phyloP scores from a whole-genome alignment of 306 rosid genomes.

The Vigna hirtella region DNA sequence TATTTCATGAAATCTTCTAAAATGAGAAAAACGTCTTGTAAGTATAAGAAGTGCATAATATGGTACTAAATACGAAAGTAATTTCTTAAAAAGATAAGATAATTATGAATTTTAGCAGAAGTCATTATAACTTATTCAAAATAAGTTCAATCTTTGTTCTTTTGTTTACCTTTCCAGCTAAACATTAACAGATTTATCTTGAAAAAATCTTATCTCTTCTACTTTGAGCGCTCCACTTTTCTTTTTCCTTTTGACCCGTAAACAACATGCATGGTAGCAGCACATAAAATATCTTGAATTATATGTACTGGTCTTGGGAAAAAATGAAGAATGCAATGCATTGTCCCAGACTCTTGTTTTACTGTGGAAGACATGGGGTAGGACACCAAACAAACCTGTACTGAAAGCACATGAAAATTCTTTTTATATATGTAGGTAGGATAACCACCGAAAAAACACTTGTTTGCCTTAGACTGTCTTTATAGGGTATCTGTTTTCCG shows the following conservation, averaged over 20 bases:
- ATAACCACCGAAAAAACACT: conserved; percentile 26
- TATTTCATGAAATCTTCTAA: background rate
- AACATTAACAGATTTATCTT: conserved; percentile 5
- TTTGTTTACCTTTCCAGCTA: background rate
- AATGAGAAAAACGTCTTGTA: background rate
- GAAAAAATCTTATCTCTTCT: conserved; percentile 5
- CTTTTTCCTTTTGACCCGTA: conserved; percentile 10
- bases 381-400: conserved; percentile 20
- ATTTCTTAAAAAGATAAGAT: background rate
- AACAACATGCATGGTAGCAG: background rate
- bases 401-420: background rate
- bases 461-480: conserved; percentile 27
- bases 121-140: background rate
- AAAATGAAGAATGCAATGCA: background rate
- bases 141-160: background rate
- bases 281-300: conserved; percentile 27
- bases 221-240: conserved; percentile 1
- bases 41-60: background rate
- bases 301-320: background rate
- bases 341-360: background rate
- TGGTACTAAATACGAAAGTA: background rate
- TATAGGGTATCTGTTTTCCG: conserved; percentile 46
- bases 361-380: conserved; percentile 26
- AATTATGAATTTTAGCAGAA: background rate
- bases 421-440: background rate